These are phyloP conservation scores for Tuber microsphaerosporum DNA, from an alignment of 495 filamentous ascomycete species.

Conservation along the genomic window DNA sequence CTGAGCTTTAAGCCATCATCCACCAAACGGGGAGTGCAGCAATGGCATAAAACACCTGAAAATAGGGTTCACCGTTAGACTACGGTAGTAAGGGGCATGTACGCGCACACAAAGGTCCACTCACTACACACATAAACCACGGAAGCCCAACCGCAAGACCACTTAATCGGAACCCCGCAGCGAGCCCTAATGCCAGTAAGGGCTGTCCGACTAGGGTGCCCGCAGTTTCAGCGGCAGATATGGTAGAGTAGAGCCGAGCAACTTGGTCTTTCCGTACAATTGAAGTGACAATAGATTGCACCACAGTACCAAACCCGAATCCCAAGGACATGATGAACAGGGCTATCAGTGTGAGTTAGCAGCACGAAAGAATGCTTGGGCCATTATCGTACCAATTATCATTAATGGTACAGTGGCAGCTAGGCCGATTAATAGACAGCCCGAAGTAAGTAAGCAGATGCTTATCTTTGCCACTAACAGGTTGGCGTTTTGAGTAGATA, in stretches of 20 bases:
- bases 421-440: slow-evolving; percentile 6
- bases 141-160: neutral
- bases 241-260: neutral
- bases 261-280: slow-evolving; percentile 7
- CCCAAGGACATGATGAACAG: slow-evolving; percentile 12
- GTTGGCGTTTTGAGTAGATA: neutral
- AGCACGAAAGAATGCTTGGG: neutral
- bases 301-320: slow-evolving; percentile 8
- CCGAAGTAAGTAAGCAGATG: neutral
- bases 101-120: neutral
- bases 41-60: neutral
- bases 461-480: slow-evolving; percentile 11
- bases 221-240: slow-evolving; percentile 13
- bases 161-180: neutral
- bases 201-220: slow-evolving; percentile 4
- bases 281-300: slow-evolving; percentile 10
- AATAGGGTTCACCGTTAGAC: neutral
- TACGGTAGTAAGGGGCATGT: neutral
- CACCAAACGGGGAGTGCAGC: neutral
- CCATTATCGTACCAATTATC: neutral
- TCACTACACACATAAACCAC: slow-evolving; percentile 8
- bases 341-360: slow-evolving; percentile 9
- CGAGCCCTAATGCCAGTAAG: slow-evolving; percentile 7
- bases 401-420: slow-evolving; percentile 15
- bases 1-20: neutral